Base-by-base conservation (phyloP, 1,284 basidiomycete genomes). In the Cryptococcus sp. region DNA sequence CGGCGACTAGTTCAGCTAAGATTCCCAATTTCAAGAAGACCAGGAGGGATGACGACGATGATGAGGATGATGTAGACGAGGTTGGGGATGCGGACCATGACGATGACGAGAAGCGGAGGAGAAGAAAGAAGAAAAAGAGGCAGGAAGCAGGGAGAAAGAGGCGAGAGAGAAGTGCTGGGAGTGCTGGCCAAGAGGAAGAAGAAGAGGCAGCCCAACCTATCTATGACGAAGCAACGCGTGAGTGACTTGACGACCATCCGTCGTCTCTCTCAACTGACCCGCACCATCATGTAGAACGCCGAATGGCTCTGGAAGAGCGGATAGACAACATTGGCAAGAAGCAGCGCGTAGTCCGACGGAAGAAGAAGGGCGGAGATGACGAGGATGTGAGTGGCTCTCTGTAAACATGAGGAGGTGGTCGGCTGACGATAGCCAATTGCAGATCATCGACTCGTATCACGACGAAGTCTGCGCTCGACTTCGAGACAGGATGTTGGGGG, bases 381-480 rank as follows among this genome's bases (percentile, higher is more conserved):
- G 69, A 66, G 10, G 73, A 74, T 61, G 80, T 77, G 57, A 66
- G 64, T 61, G 23, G 26, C 26, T 29, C 26, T 29, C 5, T 29
- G 10, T 29, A 4, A 29, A 29, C 5, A 29, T 29, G 26, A 29
- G 4, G 26, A 29, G 10, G 26, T 29, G 26, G 26, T 29, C 26
- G 10, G 25, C 29, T 52, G 44, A 52, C 23, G 39, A 82, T 82
- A 1, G n/a, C 45, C 23, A 23, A 26, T 29, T 16, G 15, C 58
- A 82, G 78, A 80, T 82, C 60, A 74, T 98, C 22, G 95, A 99
- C 69, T 83, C 86, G 40, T 89, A 90, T 66, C 92, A 93, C 17
- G 95, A 99, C 73, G 91, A 94, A 63, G 88, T 95, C 67, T 92
- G 98, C 23, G 87, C 88, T 0, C 82, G 88, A 7, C 81, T 99